Conservation (phyloP, 2,329 filamentous ascomycete species). For the Talaromyces pinophilus region DNA sequence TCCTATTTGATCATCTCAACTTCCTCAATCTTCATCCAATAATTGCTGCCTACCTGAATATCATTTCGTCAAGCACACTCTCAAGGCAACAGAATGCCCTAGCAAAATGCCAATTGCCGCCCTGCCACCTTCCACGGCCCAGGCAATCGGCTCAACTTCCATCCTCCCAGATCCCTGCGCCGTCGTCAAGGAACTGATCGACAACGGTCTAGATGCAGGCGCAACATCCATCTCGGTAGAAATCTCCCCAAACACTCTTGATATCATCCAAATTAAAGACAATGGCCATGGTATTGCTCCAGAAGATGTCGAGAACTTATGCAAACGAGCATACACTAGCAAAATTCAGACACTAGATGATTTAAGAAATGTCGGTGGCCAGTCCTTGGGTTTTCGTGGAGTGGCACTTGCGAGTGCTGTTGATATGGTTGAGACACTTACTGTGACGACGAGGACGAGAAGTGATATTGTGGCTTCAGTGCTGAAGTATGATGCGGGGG, state of each 20-base stretch:
- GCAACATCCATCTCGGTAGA: constrained; percentile 61
- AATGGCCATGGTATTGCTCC: constrained; percentile 64
- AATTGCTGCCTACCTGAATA: not conserved
- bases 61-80: not conserved
- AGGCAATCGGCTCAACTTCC: constrained; percentile 59
- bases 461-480: constrained; percentile 56
- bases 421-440: constrained; percentile 57
- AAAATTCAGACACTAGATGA: constrained; percentile 63
- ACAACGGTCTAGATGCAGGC: constrained; percentile 66
- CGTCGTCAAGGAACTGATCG: constrained; percentile 65
- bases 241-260: constrained; percentile 60
- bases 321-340: constrained; percentile 62
- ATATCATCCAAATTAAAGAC: constrained; percentile 64
- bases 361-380: constrained; percentile 56
- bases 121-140: constrained; percentile 46
- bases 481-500: constrained; percentile 54
- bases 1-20: constrained; percentile 3
- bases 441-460: constrained; percentile 59
- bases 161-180: constrained; percentile 59
- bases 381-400: constrained; percentile 64
- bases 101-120: constrained; percentile 49
- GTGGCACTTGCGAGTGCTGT: constrained; percentile 64
- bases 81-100: not conserved
- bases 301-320: constrained; percentile 57
- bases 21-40: not conserved